Evolutionary conservation across 768 basidiomycete genomes (phyloP), one percentile per base, ranked within the genome.

Genomic region (Pulveroboletus ravenelii): DNA sequence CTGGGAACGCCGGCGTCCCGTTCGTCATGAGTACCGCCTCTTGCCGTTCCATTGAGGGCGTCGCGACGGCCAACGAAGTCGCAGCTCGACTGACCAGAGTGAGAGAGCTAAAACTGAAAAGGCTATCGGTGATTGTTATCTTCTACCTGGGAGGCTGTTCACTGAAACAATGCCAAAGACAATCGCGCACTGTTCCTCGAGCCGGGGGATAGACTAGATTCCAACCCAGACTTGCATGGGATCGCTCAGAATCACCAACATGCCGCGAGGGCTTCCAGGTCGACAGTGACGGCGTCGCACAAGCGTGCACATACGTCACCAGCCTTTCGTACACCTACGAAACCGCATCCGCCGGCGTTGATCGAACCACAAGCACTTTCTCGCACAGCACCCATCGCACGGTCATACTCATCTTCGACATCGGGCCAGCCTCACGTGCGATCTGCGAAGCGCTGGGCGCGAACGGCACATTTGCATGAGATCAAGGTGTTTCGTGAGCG

Each of bases 1-100:
- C 82, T 0, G 72, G 67, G 8, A 79, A 74, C 13, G 70, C 88
- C 5, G 78, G 78, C 0, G 68, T 93, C 5, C 84, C 88, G 0
- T 84, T 78, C 60, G 82, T 86, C 55, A 76, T 93, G 67, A 89
- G 87, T 57, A 85, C 88, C 0, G 89, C 89, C 4, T 77, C 85
- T 2, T 72, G 77, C 27, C 79, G 85, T 23, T 78, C 82, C 10
- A 85, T 93, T 51, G 89, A 92, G 62, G 80, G 80, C 39, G 83
- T 92, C 15, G 91, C 82, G 3, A 62, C 74, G 37, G 90, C 80
- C 25, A n/a, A 89, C 20, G 20, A 23, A 23, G 20, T 23, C 20
- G 20, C 20, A 72, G 66, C 52, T 62, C 63, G 30, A 65, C 54
- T 29, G 54, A 34, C n/a, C 48, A 54, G 35, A 47, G 6, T 10